Evolutionary conservation across 768 basidiomycete species (phyloP).

Genomic region (Rhodotorula sphaerocarpa): DNA sequence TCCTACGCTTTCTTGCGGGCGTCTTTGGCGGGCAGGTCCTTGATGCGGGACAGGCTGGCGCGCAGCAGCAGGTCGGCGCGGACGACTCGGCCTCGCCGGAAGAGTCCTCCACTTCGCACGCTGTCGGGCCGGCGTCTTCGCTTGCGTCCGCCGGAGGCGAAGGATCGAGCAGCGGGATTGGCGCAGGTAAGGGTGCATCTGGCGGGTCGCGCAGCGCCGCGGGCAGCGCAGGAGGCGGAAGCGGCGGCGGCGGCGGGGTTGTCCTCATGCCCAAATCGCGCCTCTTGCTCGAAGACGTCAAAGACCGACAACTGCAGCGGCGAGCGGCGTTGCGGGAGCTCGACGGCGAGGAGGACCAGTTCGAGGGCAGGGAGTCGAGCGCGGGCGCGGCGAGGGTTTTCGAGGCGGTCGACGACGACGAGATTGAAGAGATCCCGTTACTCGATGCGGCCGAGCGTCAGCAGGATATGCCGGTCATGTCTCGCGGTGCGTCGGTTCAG

Average conservation of each 20-base stretch:
- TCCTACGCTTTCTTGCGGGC: slow-evolving; percentile 86
- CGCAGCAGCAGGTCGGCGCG: background rate
- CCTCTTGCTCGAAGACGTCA: slow-evolving; percentile 47
- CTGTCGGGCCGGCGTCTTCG: too few relatives aligned
- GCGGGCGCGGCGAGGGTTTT: too few relatives aligned
- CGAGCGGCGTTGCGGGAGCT: slow-evolving; percentile 14
- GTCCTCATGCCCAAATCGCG: slow-evolving; percentile 28
- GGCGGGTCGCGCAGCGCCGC: background rate
- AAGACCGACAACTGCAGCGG: slow-evolving; percentile 42
- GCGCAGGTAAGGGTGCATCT: too few relatives aligned
- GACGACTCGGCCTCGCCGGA: background rate
- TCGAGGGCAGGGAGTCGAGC: too few relatives aligned
- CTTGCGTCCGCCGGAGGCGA: too few relatives aligned
- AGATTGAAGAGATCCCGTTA: slow-evolving; percentile 34
- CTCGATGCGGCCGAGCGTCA: background rate
- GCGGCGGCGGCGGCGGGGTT: slow-evolving; percentile 1
- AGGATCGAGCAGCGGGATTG: too few relatives aligned
- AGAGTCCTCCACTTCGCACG: background rate
- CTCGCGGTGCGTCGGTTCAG: slow-evolving; percentile 12
- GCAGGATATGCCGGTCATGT: slow-evolving; percentile 24
- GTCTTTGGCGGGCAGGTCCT: slow-evolving; percentile 55
- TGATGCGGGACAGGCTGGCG: background rate
- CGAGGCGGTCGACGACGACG: slow-evolving; percentile 39
- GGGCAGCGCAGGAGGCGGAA: background rate
- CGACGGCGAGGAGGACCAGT: slow-evolving; percentile 2